Evolutionary conservation across 768 basidiomycete genomes (phyloP).

Genomic region (Boletus pseudo-olivaceus): DNA sequence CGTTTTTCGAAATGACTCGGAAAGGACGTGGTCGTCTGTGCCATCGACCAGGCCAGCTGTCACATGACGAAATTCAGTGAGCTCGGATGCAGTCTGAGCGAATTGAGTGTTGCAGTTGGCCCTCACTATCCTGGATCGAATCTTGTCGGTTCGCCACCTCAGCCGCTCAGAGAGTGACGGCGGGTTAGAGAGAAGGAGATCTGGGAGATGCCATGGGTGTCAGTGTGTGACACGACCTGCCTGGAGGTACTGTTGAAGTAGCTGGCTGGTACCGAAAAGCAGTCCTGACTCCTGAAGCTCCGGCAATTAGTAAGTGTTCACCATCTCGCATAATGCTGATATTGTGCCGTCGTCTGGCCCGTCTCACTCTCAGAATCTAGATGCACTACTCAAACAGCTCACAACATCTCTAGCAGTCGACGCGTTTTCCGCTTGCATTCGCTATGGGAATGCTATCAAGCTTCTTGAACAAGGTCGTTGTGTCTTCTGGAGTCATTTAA

Average conservation of each 20-base stretch:
- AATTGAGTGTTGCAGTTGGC: slow-evolving; percentile 5
- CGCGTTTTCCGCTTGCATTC: background rate
- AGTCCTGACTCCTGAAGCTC: no score
- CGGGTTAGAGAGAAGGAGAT: background rate
- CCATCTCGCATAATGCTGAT: no score
- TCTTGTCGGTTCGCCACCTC: background rate
- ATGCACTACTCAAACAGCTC: no score
- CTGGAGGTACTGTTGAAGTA: background rate
- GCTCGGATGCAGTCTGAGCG: slow-evolving; percentile 4
- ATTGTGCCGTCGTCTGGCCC: no score
- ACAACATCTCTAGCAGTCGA: no score
- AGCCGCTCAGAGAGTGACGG: background rate
- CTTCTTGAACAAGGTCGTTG: no score
- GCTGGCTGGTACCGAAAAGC: background rate
- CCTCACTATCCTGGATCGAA: no score
- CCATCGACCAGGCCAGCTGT: background rate
- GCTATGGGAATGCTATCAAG: background rate
- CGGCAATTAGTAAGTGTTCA: no score
- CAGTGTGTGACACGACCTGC: background rate
- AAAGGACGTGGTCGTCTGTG: background rate
- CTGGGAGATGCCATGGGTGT: no score
- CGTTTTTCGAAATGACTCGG: slow-evolving; percentile 5
- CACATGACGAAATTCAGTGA: slow-evolving; percentile 1
- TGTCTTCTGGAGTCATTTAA: no score
- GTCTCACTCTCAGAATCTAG: no score